These are phyloP conservation scores for Penicillium sp. DNA, from an alignment of 2,329 filamentous ascomycete genomes.

Conservation along the genomic window DNA sequence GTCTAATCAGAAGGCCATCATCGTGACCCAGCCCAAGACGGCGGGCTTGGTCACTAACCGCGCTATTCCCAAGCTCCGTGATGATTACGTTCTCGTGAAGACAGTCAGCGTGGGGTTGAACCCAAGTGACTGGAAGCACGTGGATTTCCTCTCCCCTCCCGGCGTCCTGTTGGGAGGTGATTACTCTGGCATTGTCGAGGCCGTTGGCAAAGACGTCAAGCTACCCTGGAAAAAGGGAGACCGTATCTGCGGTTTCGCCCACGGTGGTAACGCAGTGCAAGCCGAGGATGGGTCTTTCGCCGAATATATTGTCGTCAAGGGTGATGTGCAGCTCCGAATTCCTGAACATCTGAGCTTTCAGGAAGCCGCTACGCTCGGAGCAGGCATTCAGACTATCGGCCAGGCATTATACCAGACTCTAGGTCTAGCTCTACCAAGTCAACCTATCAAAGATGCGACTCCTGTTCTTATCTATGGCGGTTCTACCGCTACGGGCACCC, in stretches of 20 bases:
- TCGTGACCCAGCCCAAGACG: too few species aligned
- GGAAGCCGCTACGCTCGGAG: slow-evolving; percentile 57
- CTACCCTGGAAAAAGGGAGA: slow-evolving; percentile 56
- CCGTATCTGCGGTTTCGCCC: slow-evolving; percentile 55
- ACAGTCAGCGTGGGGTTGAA: slow-evolving; percentile 58
- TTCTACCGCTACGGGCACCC: slow-evolving; percentile 39
- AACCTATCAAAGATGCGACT: slow-evolving; percentile 19
- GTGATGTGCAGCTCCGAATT: slow-evolving; percentile 52
- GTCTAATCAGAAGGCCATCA: too few species aligned
- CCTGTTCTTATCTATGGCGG: slow-evolving; percentile 46
- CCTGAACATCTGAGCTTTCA: slow-evolving; percentile 54
- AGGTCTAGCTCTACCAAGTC: slow-evolving; percentile 30
- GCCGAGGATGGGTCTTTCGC: slow-evolving; percentile 59
- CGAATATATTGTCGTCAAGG: slow-evolving; percentile 58
- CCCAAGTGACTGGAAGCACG: slow-evolving; percentile 61
- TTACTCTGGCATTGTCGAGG: slow-evolving; percentile 58
- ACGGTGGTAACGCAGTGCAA: slow-evolving; percentile 48
- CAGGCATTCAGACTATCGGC: slow-evolving; percentile 57
- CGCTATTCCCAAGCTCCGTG: slow-evolving; percentile 45
- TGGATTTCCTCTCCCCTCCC: slow-evolving; percentile 37
- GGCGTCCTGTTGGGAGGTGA: slow-evolving; percentile 56
- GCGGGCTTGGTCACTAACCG: neutral
- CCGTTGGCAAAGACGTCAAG: slow-evolving; percentile 54
- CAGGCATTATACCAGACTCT: slow-evolving; percentile 48
- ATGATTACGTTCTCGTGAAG: slow-evolving; percentile 59